Conservation (phyloP, 2,329 filamentous ascomycete species). For the Chrysoporthe austroafricana region DNA sequence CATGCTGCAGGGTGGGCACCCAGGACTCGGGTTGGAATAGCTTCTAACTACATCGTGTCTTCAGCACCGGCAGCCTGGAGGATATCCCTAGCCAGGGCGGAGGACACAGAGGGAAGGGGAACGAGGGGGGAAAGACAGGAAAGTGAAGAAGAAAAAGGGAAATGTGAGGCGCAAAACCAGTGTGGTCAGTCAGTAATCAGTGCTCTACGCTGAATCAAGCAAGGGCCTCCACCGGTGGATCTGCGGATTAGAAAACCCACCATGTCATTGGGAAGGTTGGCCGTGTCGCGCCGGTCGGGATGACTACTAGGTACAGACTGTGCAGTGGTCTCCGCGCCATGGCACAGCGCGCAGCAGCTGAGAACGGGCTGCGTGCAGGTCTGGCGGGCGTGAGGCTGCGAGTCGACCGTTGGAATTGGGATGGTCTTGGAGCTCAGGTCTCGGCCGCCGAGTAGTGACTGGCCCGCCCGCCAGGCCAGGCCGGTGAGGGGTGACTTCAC, state of each 20-base stretch:
- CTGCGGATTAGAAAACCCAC: not conserved
- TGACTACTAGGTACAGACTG: not conserved
- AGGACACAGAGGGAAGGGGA: not conserved
- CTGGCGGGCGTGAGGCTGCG: not conserved
- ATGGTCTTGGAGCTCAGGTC: too few species aligned
- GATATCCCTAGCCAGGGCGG: not conserved
- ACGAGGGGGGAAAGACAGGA: too few species aligned
- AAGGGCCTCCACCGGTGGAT: not conserved
- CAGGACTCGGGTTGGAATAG: not conserved
- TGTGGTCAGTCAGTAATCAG: not conserved
- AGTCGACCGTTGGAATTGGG: not conserved
- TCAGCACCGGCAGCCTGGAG: not conserved
- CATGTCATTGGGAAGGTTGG: not conserved
- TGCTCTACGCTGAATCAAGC: constrained; percentile 1
- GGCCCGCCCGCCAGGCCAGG: not conserved
- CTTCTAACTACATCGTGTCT: not conserved
- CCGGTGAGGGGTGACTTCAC: constrained; percentile 2
- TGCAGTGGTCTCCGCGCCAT: not conserved
- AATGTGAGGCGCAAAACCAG: not conserved
- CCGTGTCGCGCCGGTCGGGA: not conserved
- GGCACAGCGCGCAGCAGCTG: too few species aligned
- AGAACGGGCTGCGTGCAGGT: too few species aligned
- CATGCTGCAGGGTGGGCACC: constrained; percentile 3
- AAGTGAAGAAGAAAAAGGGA: too few species aligned
- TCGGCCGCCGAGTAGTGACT: not conserved